These are phyloP conservation scores for Carex arenaria DNA, from an alignment of 202 grass and related monocot species.

Conservation along the genomic window DNA sequence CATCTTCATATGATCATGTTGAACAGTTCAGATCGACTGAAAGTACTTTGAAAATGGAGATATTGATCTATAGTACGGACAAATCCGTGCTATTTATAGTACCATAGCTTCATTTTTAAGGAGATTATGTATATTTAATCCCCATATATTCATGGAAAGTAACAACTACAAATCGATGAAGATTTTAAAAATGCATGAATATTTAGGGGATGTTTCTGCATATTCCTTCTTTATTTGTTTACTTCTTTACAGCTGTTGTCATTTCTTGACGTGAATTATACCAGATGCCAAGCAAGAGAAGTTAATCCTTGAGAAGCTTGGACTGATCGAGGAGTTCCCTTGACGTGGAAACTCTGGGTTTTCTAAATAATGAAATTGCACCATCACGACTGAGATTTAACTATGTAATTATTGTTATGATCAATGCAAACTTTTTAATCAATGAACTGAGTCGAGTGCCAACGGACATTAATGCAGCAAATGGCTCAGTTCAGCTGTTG, in stretches of 20 bases:
- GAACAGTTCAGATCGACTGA: too few relatives aligned
- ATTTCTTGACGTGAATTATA: constrained; percentile 40
- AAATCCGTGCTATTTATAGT: too few relatives aligned
- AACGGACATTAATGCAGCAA: background rate
- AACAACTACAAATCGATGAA: background rate
- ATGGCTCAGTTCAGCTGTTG: background rate
- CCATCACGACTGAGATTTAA: background rate
- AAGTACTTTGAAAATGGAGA: too few relatives aligned
- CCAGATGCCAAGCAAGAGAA: constrained; percentile 64
- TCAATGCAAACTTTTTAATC: background rate
- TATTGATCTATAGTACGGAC: too few relatives aligned
- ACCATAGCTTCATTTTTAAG: background rate
- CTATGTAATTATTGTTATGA: background rate
- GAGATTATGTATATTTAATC: background rate
- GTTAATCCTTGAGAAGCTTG: constrained; percentile 52
- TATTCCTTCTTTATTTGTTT: background rate
- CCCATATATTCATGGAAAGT: background rate
- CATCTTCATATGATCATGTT: too few relatives aligned
- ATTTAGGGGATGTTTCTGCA: constrained; percentile 1
- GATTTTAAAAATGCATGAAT: background rate
- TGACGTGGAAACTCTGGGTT: background rate
- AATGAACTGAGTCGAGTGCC: background rate
- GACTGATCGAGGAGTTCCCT: constrained; percentile 9
- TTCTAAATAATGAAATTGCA: background rate
- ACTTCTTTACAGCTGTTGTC: constrained; percentile 5